A percentile compares a stretch with the other conserved stretches of the same genome.
These are phyloP conservation scores for Castanea sativa DNA, from an alignment of 306 rosid species.

Conservation along the genomic window DNA sequence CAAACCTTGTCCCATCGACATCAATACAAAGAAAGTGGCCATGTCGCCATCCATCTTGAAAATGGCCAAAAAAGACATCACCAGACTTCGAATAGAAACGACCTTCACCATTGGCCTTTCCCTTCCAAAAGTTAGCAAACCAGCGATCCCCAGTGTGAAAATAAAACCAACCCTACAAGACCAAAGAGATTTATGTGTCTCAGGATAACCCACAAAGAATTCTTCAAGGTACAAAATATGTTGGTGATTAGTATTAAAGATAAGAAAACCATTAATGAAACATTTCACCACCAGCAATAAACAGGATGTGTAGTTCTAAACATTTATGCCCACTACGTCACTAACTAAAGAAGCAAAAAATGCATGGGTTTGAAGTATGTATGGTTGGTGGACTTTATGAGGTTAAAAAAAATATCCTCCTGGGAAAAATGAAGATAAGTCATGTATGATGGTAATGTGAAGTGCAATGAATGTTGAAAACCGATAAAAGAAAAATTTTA, in stretches of 20 bases:
- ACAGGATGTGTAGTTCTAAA: background rate
- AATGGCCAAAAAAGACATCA: conserved; percentile 80
- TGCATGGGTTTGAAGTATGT: background rate
- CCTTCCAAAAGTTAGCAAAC: conserved; percentile 99
- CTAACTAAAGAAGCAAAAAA: background rate
- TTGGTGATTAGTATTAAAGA: background rate
- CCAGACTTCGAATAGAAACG: conserved; percentile 88
- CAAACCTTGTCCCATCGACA: conserved; percentile 73
- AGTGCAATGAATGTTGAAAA: background rate
- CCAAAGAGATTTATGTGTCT: background rate
- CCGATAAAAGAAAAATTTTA: background rate
- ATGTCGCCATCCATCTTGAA: conserved; percentile 89
- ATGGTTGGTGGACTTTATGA: background rate
- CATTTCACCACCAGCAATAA: background rate
- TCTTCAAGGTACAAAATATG: background rate
- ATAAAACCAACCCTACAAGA: conserved; percentile 86
- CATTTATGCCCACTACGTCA: background rate
- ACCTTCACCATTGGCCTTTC: conserved; percentile 95
- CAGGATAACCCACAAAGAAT: background rate
- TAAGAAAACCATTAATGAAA: background rate
- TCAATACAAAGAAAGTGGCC: conserved; percentile 79
- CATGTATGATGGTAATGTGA: background rate
- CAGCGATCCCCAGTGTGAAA: conserved; percentile 87
- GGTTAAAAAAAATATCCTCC: background rate
- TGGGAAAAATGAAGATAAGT: background rate